Conservation (phyloP, 2,329 filamentous ascomycete genomes). For the Macrophomina tecta region DNA sequence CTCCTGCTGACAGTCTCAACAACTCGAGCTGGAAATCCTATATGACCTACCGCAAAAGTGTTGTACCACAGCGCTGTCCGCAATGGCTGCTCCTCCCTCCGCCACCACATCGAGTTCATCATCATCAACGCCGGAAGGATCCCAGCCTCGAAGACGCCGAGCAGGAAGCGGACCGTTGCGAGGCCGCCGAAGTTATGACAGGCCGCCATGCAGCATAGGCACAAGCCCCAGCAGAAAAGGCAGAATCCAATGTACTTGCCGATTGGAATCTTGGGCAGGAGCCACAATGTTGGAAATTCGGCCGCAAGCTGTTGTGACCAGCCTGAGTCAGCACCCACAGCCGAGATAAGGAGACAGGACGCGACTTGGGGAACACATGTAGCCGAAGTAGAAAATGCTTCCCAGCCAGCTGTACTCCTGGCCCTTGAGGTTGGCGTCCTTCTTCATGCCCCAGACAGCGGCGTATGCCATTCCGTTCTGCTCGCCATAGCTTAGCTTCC, state of each 20-base stretch:
- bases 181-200: constrained; percentile 66
- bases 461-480: constrained; percentile 7
- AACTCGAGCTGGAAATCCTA: too few species aligned
- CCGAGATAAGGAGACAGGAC: too few species aligned
- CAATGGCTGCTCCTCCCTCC: constrained; percentile 4
- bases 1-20: constrained; percentile 60
- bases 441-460: constrained; percentile 31
- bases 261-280: constrained; percentile 61
- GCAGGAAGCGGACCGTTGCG: constrained; percentile 36
- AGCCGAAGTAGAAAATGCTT: constrained; percentile 30
- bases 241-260: constrained; percentile 56
- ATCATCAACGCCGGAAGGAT: constrained; percentile 35
- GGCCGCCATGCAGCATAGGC: constrained; percentile 67
- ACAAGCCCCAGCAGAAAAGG: constrained; percentile 58
- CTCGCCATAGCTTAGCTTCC: too few species aligned
- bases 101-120: constrained; percentile 36
- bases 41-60: constrained; percentile 1
- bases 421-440: constrained; percentile 29
- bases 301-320: constrained; percentile 16
- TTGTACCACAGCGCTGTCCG: constrained; percentile 38
- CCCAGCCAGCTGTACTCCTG: constrained; percentile 31
- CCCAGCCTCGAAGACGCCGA: constrained; percentile 36
- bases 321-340: background rate
- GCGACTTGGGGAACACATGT: background rate
- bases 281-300: constrained; percentile 69